These are phyloP conservation scores for Zopfia rhizophila DNA, from an alignment of 2,329 filamentous ascomycete species.

Conservation along the genomic window DNA sequence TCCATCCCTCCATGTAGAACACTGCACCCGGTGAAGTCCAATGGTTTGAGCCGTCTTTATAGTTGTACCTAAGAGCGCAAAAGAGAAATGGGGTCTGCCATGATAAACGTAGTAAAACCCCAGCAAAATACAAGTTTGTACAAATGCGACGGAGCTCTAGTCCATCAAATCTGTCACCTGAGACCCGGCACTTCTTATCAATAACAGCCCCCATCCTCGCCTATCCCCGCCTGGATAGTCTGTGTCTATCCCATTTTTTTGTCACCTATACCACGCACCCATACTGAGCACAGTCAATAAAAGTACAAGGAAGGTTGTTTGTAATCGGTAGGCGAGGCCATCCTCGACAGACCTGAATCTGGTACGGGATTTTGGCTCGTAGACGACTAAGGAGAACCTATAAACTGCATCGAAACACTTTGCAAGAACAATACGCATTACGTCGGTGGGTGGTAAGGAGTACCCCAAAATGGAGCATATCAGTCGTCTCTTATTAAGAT, in stretches of 20 bases:
- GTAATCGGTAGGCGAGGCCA: constrained; percentile 44
- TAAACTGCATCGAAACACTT: constrained; percentile 56
- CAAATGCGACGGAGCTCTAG: constrained; percentile 48
- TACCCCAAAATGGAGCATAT: too few species aligned
- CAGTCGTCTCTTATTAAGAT: too few species aligned
- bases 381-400: constrained; percentile 58
- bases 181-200: constrained; percentile 43
- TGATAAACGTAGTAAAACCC: constrained; percentile 57
- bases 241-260: constrained; percentile 24
- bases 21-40: constrained; percentile 49
- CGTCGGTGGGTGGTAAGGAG: constrained; percentile 39
- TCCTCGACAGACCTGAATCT: constrained; percentile 45
- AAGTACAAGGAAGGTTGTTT: constrained; percentile 52
- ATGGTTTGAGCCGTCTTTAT: constrained; percentile 52
- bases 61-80: constrained; percentile 51
- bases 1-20: too few species aligned
- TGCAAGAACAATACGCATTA: constrained; percentile 48
- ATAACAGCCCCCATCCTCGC: constrained; percentile 22
- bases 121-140: constrained; percentile 53
- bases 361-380: constrained; percentile 54
- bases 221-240: constrained; percentile 22
- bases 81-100: constrained; percentile 54
- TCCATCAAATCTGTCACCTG: constrained; percentile 56
- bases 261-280: constrained; percentile 52
- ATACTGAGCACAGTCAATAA: constrained; percentile 52